Conservation (phyloP, 192 early-diverging fungal genomes). For the Mortierella claussenii region DNA sequence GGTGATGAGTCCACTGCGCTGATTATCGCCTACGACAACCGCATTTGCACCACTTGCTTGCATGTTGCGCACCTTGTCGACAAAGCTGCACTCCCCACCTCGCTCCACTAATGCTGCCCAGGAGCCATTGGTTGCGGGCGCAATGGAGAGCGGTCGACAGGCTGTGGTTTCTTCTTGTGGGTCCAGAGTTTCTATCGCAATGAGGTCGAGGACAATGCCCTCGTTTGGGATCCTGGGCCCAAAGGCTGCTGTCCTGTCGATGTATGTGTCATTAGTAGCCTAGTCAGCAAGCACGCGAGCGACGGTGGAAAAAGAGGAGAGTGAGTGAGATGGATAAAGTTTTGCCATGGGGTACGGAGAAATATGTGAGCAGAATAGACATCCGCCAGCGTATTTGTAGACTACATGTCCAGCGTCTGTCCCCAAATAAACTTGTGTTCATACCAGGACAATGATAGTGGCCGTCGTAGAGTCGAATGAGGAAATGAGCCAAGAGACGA, state of each 20-base stretch:
- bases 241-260: slow-evolving; percentile 86
- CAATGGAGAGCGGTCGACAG: slow-evolving; percentile 59
- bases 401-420: too few species aligned
- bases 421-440: not conserved
- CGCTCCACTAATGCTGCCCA: slow-evolving; percentile 92
- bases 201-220: slow-evolving; percentile 74
- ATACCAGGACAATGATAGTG: slow-evolving; percentile 54
- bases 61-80: slow-evolving; percentile 92
- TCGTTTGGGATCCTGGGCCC: slow-evolving; percentile 81
- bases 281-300: too few species aligned
- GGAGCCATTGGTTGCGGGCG: slow-evolving; percentile 48
- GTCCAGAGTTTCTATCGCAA: slow-evolving; percentile 66
- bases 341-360: not conserved
- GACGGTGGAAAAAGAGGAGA: too few species aligned
- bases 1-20: slow-evolving; percentile 80
- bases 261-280: slow-evolving; percentile 65
- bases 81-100: slow-evolving; percentile 85
- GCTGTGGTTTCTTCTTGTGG: slow-evolving; percentile 63
- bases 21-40: slow-evolving; percentile 89
- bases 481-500: slow-evolving; percentile 37
- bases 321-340: too few species aligned
- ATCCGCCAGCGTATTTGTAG: too few species aligned
- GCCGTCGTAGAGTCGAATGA: slow-evolving; percentile 44
- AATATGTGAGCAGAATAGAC: not conserved
- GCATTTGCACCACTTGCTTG: slow-evolving; percentile 84